Conservation (phyloP, 2,329 filamentous ascomycete species). For the Verticillium tricorpus region DNA sequence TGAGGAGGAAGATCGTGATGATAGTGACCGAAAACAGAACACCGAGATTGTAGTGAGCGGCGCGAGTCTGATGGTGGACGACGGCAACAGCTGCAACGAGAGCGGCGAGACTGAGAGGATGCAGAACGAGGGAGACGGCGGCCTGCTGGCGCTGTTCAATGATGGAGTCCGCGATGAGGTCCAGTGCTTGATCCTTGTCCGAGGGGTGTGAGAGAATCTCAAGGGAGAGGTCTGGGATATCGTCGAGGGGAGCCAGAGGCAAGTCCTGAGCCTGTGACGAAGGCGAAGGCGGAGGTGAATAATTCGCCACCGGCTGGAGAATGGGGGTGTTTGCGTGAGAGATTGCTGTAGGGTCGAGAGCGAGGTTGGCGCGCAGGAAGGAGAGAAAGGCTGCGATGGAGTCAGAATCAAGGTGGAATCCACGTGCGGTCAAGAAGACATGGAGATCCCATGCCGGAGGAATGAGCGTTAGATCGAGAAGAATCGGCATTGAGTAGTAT, state of each 20-base stretch:
- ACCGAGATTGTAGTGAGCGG: slow-evolving; percentile 44
- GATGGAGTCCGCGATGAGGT: slow-evolving; percentile 74
- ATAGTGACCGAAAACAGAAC: slow-evolving; percentile 48
- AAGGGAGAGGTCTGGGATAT: slow-evolving; percentile 61
- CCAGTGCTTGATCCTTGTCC: slow-evolving; percentile 64
- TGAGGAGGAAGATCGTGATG: slow-evolving; percentile 57
- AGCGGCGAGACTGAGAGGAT: slow-evolving; percentile 50
- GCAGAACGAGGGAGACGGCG: slow-evolving; percentile 57
- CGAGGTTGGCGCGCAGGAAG: slow-evolving; percentile 75
- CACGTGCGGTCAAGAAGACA: not conserved
- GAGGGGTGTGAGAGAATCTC: slow-evolving; percentile 47
- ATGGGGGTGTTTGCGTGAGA: slow-evolving; percentile 62
- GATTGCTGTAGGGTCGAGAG: slow-evolving; percentile 57
- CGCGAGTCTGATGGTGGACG: slow-evolving; percentile 42
- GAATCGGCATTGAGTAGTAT: no score
- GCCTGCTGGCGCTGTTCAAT: slow-evolving; percentile 75
- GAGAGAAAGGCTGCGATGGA: slow-evolving; percentile 69
- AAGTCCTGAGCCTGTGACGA: slow-evolving; percentile 33
- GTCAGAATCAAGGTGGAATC: not conserved
- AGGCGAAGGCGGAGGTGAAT: slow-evolving; percentile 29
- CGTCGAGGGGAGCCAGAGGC: slow-evolving; percentile 36
- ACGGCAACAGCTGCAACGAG: slow-evolving; percentile 38
- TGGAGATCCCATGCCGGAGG: not conserved
- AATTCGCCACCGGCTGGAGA: slow-evolving; percentile 41
- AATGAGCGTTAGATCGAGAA: no score